Evolutionary conservation across 2,329 filamentous ascomycete genomes (phyloP).

Genomic region (Xylaria sp.): DNA sequence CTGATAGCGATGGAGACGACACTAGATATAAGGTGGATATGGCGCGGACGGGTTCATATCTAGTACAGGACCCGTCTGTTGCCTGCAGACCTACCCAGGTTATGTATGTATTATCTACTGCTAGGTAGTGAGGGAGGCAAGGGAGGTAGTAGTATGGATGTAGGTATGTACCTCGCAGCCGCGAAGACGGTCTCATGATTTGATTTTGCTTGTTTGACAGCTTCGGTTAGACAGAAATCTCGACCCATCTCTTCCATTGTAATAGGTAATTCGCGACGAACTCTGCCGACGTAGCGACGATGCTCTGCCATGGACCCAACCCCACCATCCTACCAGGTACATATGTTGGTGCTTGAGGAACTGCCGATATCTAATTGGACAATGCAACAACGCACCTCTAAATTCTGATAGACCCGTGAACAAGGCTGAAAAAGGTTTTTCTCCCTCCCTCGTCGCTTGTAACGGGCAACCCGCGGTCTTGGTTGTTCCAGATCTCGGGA

Average conservation of each 20-base stretch:
- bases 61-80: too few relatives aligned
- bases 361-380: conserved; percentile 17
- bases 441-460: neutral
- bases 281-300: conserved; percentile 10
- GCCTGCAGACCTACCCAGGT: too few relatives aligned
- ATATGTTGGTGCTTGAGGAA: neutral
- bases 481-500: neutral
- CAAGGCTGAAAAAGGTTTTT: conserved; percentile 23
- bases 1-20: neutral
- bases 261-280: conserved; percentile 11
- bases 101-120: too few relatives aligned
- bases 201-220: conserved; percentile 5
- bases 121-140: too few relatives aligned
- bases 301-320: conserved; percentile 48
- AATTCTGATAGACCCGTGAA: conserved; percentile 12
- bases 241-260: conserved; percentile 8
- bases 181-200: conserved; percentile 17
- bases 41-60: neutral
- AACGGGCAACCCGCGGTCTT: neutral
- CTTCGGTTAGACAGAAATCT: conserved; percentile 10
- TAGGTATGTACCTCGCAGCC: conserved; percentile 12
- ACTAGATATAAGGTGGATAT: too few relatives aligned
- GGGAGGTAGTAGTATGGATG: too few relatives aligned
- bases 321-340: neutral
- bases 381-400: conserved; percentile 15